Percentiles rank a stretch among this genome's conserved stretches.
These are phyloP conservation scores for Orbilia blumenaviensis DNA, from an alignment of 2,329 filamentous ascomycete species.

Conservation along the genomic window DNA sequence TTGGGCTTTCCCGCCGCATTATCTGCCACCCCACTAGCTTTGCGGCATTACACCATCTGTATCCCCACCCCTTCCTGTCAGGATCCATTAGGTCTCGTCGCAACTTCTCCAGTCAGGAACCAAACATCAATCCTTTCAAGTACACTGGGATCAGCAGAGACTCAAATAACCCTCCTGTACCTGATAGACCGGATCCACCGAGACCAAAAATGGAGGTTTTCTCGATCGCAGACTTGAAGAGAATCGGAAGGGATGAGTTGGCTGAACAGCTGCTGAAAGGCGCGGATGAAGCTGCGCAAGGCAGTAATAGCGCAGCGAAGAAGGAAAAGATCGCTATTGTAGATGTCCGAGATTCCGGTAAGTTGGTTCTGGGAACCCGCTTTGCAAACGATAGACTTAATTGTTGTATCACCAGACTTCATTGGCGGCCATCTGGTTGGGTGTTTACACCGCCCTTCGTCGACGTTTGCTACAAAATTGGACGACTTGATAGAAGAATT, in stretches of 20 bases:
- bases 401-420: constrained; percentile 50
- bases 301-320: not conserved
- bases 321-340: constrained; percentile 72
- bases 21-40: not conserved
- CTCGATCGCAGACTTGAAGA: constrained; percentile 1
- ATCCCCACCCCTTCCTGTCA: not conserved
- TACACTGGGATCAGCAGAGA: too few species aligned
- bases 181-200: not conserved
- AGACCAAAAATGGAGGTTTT: not conserved
- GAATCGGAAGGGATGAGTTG: constrained; percentile 19
- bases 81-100: not conserved
- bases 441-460: constrained; percentile 78
- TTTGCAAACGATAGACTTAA: not conserved
- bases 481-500: constrained; percentile 84
- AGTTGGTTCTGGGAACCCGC: constrained; percentile 49
- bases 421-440: constrained; percentile 72
- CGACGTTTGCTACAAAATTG: constrained; percentile 76
- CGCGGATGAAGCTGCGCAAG: not conserved
- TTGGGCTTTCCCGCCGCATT: not conserved
- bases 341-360: constrained; percentile 87
- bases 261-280: constrained; percentile 21
- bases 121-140: too few species aligned
- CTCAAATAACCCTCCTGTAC: too few species aligned
- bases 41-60: not conserved
- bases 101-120: not conserved